Percentiles rank a stretch among this genome's conserved stretches.
Conservation (phyloP, 495 filamentous ascomycete species). For the Chlorociboria aeruginascens region DNA sequence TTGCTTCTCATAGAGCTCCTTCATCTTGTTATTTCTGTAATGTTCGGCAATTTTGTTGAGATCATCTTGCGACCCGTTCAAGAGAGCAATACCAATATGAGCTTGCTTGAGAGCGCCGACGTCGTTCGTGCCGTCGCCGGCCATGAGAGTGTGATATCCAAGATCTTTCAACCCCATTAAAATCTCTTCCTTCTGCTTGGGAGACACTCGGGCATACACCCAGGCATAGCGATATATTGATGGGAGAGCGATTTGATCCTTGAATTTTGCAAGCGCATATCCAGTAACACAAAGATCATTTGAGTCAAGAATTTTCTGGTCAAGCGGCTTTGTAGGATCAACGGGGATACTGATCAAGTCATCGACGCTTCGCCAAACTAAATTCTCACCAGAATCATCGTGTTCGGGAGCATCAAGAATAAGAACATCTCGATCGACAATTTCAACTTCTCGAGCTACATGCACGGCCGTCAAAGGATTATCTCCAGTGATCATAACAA, state of each 20-base stretch:
- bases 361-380: slow-evolving; percentile 94
- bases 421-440: slow-evolving; percentile 89
- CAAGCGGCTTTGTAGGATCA: slow-evolving; percentile 69
- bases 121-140: slow-evolving; percentile 96
- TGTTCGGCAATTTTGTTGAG: slow-evolving; percentile 86
- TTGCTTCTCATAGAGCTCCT: slow-evolving; percentile 97
- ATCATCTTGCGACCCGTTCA: slow-evolving; percentile 90
- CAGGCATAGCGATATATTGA: slow-evolving; percentile 78
- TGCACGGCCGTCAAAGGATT: slow-evolving; percentile 95
- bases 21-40: slow-evolving; percentile 89
- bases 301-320: slow-evolving; percentile 63
- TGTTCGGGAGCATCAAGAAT: slow-evolving; percentile 93
- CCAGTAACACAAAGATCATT: slow-evolving; percentile 97
- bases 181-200: slow-evolving; percentile 98
- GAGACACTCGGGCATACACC: slow-evolving; percentile 97
- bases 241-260: slow-evolving; percentile 58
- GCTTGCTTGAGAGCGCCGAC: slow-evolving; percentile 97
- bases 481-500: slow-evolving; percentile 99
- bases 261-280: slow-evolving; percentile 84
- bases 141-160: slow-evolving; percentile 98
- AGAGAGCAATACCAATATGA: slow-evolving; percentile 88
- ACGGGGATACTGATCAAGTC: slow-evolving; percentile 83
- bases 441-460: slow-evolving; percentile 91
- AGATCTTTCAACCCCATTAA: slow-evolving; percentile 88
- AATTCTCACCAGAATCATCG: slow-evolving; percentile 63